Conservation (phyloP, 2,329 filamentous ascomycete species). For the Colletotrichum spinosum region DNA sequence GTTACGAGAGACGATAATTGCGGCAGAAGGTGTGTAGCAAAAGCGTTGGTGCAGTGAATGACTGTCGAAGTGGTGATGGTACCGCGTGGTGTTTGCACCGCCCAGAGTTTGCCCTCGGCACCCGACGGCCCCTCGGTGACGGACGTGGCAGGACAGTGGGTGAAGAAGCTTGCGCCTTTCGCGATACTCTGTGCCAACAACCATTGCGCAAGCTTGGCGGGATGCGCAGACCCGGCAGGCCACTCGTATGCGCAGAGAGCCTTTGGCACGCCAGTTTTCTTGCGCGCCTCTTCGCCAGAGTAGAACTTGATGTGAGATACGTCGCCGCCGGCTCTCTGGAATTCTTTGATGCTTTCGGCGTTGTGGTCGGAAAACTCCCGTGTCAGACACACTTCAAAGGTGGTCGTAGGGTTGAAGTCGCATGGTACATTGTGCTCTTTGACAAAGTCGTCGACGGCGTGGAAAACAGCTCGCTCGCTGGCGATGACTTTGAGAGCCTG, state of each 20-base stretch:
- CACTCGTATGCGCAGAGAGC: slow-evolving; percentile 62
- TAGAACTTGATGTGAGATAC: slow-evolving; percentile 17
- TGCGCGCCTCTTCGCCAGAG: slow-evolving; percentile 53
- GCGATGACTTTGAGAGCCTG: slow-evolving; percentile 9
- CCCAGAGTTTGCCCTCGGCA: background rate
- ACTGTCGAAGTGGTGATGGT: slow-evolving; percentile 9
- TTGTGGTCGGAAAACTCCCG: slow-evolving; percentile 53
- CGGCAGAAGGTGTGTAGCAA: slow-evolving; percentile 19
- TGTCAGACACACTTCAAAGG: slow-evolving; percentile 61
- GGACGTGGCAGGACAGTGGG: slow-evolving; percentile 10
- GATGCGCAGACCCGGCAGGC: slow-evolving; percentile 61
- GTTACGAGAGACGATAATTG: slow-evolving; percentile 9
- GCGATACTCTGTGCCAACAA: slow-evolving; percentile 51
- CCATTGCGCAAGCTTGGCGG: slow-evolving; percentile 62
- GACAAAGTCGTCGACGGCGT: slow-evolving; percentile 55
- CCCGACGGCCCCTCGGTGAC: background rate
- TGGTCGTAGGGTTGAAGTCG: slow-evolving; percentile 59
- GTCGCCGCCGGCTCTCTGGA: slow-evolving; percentile 11
- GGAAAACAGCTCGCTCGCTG: slow-evolving; percentile 34
- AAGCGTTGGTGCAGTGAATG: slow-evolving; percentile 22
- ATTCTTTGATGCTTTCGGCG: slow-evolving; percentile 6
- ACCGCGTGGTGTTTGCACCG: slow-evolving; percentile 7
- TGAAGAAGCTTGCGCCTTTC: slow-evolving; percentile 52
- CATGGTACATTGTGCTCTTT: slow-evolving; percentile 53
- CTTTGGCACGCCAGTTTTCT: slow-evolving; percentile 49